Percentiles rank a stretch among this genome's conserved stretches.
Evolutionary conservation across 2,329 filamentous ascomycete genomes (phyloP).

Genomic region (Cytospora mali): DNA sequence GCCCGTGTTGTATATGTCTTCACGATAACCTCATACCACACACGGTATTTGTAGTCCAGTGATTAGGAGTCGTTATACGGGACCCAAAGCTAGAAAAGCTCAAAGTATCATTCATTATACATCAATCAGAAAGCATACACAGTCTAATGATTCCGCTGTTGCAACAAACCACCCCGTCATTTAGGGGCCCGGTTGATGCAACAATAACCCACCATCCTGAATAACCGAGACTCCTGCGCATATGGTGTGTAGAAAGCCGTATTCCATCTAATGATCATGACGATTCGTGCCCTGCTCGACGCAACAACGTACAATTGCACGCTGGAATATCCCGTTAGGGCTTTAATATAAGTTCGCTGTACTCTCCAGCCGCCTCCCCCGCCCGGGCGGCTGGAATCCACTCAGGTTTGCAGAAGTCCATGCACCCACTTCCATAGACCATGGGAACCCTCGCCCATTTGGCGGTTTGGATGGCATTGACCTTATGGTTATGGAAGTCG

Average conservation of each 20-base stretch:
- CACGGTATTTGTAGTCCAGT: too few relatives aligned
- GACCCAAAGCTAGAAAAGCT: not conserved
- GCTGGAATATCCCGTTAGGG: not conserved
- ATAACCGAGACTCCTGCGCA: constrained; percentile 20
- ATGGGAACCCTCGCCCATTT: not conserved
- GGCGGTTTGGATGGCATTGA: not conserved
- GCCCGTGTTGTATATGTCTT: constrained; percentile 11
- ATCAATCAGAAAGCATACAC: not conserved
- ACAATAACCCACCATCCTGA: constrained; percentile 7
- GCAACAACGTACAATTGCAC: constrained; percentile 16
- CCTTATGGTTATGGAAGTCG: not conserved
- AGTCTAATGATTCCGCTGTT: constrained; percentile 19
- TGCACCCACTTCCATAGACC: not conserved
- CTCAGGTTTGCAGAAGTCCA: not conserved
- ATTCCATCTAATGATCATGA: constrained; percentile 18
- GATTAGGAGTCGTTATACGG: too few relatives aligned
- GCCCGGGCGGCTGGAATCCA: not conserved
- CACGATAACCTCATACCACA: not conserved
- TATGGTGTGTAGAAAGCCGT: constrained; percentile 16
- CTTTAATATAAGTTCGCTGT: constrained; percentile 4
- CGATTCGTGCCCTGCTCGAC: constrained; percentile 7
- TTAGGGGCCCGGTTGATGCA: constrained; percentile 18
- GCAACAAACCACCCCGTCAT: constrained; percentile 12
- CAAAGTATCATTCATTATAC: constrained; percentile 12
- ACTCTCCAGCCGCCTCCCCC: not conserved